Percentiles rank a stretch among this genome's conserved stretches.
Evolutionary conservation across 1,139 yeast genomes (phyloP).

Genomic region (Nematodospora anomalae): DNA sequence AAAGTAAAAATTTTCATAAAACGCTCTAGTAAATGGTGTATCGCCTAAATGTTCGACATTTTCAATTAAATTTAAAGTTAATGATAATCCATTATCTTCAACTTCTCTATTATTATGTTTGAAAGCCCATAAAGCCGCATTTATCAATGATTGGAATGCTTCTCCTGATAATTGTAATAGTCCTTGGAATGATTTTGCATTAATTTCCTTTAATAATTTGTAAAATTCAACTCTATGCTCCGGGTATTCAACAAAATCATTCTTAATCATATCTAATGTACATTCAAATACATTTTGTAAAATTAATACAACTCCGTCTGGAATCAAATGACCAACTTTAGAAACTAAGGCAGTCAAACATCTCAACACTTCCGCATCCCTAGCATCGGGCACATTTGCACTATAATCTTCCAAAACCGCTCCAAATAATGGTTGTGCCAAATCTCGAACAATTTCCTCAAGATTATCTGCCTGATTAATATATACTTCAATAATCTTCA

Average conservation of each 20-base stretch:
- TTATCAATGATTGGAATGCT: constrained; percentile 86
- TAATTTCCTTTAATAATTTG: constrained; percentile 82
- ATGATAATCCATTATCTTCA: constrained; percentile 82
- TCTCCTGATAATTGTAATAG: constrained; percentile 86
- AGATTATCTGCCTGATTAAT: constrained; percentile 83
- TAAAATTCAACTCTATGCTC: constrained; percentile 97
- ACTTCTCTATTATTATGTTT: constrained; percentile 96
- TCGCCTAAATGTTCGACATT: constrained; percentile 85
- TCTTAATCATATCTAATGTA: constrained; percentile 92
- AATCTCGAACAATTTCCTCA: constrained; percentile 80
- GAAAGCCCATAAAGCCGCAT: constrained; percentile 97
- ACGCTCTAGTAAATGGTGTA: constrained; percentile 78
- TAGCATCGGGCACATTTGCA: constrained; percentile 88
- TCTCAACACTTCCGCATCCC: constrained; percentile 95
- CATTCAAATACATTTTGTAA: constrained; percentile 91
- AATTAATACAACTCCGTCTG: constrained; percentile 85
- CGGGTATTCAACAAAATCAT: constrained; percentile 94
- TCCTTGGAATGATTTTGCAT: constrained; percentile 82
- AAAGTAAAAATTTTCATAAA: constrained; percentile 86
- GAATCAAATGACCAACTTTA: constrained; percentile 84
- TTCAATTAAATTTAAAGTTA: constrained; percentile 76
- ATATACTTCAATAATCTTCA: constrained; percentile 87
- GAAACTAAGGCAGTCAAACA: constrained; percentile 90
- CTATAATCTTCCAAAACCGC: constrained; percentile 91
- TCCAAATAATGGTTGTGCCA: constrained; percentile 79